Base-by-base conservation (phyloP, 441 rosid genomes). In the Erodium chrysanthum region DNA sequence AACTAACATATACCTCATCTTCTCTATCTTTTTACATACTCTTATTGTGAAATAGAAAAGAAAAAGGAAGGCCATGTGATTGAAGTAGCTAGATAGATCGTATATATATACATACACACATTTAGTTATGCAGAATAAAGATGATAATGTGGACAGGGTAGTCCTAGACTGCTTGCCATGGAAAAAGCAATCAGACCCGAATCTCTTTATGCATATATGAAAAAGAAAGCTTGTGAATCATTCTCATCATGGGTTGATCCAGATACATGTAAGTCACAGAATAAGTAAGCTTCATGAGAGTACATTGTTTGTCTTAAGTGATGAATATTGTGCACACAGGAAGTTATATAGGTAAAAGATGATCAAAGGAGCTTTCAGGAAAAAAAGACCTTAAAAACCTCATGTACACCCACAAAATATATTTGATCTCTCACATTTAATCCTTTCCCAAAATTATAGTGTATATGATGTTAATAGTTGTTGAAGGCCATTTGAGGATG, bases 121-220 rank as follows among this genome's bases (percentile, higher is more conserved):
- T 52, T 20, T 52, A 2, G 48, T 40, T 40, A 40, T 20, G 22
- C 35, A 31, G 59, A 52, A 52, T 20, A 52, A 52, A 52, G 20
- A 52, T 17, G 3, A 17, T 52, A 18, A 52, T 52, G 59, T 52
- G 59, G 59, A 52, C 59, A 52, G 59, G 59, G 59, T 18, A 52
- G 8, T 20, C 59, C 22, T 20, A 15, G 59, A 15, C 21, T n/a
- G n/a, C 4, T 50, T 50, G 1, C 12, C 14, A 40, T 50, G 58
- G 58, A 52, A 52, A 52, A 52, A 52, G 59, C 59, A 14, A 52
- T 52, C 22, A 52, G 59, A 1, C 15, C 9, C 20, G 59, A 52
- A 52, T 52, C 21, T 17, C 23, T 52, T 52, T 52, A 52, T n/a
- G n/a, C 2, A 23, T 23, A 52, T 7, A 18, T 52, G 15, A 18